Evolutionary conservation across 371 early-diverging fungal genomes (phyloP).

Genomic region (Apophysomyces ossiformis): DNA sequence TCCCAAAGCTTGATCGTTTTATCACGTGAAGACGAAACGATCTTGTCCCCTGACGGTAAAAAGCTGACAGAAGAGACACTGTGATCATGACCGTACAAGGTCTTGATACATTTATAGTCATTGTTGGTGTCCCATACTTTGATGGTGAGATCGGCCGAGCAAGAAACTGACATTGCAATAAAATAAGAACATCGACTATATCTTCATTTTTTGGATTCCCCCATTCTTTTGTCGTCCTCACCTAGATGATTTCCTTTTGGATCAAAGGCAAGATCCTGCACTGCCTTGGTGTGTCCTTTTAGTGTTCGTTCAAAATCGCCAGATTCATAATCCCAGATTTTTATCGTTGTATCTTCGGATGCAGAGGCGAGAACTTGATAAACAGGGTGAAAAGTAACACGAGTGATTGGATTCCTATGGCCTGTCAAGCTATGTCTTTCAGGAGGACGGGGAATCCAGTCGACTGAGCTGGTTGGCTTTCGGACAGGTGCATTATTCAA

Average conservation of each 20-base stretch:
- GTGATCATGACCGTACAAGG: conserved; percentile 92
- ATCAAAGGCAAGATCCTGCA: conserved; percentile 84
- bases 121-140: conserved; percentile 89
- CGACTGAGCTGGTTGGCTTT: conserved; percentile 63
- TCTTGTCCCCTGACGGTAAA: conserved; percentile 74
- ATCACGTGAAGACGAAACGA: conserved; percentile 88
- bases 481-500: conserved; percentile 68
- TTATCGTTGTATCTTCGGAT: conserved; percentile 90
- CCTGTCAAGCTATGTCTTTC: conserved; percentile 73
- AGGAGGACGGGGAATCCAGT: conserved; percentile 88
- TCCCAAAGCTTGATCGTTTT: conserved; percentile 93
- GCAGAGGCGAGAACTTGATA: conserved; percentile 85
- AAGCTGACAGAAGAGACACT: conserved; percentile 83
- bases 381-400: conserved; percentile 88
- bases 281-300: conserved; percentile 94
- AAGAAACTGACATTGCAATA: conserved; percentile 61
- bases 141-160: conserved; percentile 89
- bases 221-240: conserved; percentile 24
- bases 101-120: conserved; percentile 86
- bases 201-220: not conserved
- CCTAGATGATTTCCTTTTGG: conserved; percentile 77
- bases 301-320: conserved; percentile 90
- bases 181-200: not conserved
- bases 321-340: conserved; percentile 90
- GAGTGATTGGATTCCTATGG: conserved; percentile 83